These are phyloP conservation scores for Lactarius sp. DNA, from an alignment of 768 basidiomycete species.

Conservation along the genomic window DNA sequence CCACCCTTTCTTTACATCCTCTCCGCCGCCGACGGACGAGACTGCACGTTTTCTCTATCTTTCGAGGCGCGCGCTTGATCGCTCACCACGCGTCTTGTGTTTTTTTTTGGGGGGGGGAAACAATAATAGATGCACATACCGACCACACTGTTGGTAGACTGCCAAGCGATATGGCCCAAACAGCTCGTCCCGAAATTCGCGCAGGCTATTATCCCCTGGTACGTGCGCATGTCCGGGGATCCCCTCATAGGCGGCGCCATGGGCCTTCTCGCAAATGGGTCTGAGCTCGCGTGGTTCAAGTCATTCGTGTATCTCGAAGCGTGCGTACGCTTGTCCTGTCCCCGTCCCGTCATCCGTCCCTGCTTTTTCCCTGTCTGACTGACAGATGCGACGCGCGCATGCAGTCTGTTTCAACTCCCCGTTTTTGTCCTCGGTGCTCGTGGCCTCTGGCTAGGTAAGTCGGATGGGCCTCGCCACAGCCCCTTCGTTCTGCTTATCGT, in stretches of 20 bases:
- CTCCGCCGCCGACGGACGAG: background rate
- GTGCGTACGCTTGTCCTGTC: conserved; percentile 36
- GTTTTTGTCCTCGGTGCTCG: conserved; percentile 66
- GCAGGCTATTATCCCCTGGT: conserved; percentile 42
- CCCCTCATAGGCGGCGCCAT: conserved; percentile 55
- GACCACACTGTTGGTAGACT: conserved; percentile 63
- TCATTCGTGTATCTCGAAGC: conserved; percentile 57
- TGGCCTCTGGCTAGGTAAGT: conserved; percentile 52
- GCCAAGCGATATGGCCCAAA: conserved; percentile 60
- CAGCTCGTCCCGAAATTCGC: conserved; percentile 46
- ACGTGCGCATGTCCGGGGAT: conserved; percentile 57
- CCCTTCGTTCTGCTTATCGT: background rate
- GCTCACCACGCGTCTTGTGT: background rate
- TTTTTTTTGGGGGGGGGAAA: background rate
- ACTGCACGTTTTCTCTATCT: no score
- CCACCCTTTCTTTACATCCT: background rate
- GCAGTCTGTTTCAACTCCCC: conserved; percentile 68
- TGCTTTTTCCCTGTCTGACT: background rate
- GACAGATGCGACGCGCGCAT: background rate
- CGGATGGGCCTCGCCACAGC: background rate
- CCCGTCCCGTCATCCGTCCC: background rate
- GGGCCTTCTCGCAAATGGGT: conserved; percentile 37
- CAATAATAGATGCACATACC: conserved; percentile 54
- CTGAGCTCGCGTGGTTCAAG: conserved; percentile 54
- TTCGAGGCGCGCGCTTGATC: background rate